These are phyloP conservation scores for Phytopythium aichiense DNA, from an alignment of 352 stramenopile genomes.

Conservation along the genomic window DNA sequence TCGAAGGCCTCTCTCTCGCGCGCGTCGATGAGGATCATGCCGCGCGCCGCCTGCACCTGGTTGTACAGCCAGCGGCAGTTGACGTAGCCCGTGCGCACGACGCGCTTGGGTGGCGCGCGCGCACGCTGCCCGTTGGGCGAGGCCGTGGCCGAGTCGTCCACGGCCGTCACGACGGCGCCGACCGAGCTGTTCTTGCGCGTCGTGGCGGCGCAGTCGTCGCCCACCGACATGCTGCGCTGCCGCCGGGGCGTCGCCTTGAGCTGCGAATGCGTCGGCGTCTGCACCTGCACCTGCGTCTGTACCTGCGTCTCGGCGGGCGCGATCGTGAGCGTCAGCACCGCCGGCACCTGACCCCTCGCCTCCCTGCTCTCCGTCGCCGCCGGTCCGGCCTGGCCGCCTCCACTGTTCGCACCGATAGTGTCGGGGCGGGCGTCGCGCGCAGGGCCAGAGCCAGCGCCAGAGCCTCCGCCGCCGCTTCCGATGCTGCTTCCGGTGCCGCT, in stretches of 20 bases:
- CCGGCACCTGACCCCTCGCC: neutral
- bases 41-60: constrained; percentile 67
- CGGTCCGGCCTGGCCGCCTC: too few species aligned
- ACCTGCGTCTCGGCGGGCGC: neutral
- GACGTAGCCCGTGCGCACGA: constrained; percentile 60
- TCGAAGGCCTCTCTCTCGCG: constrained; percentile 47
- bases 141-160: constrained; percentile 7
- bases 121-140: constrained; percentile 11
- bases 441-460: too few species aligned
- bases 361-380: neutral
- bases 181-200: constrained; percentile 6
- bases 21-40: constrained; percentile 77
- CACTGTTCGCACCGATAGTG: too few species aligned
- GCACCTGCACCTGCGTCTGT: neutral
- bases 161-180: neutral
- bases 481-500: neutral
- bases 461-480: neutral
- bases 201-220: constrained; percentile 23
- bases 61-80: constrained; percentile 86
- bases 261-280: neutral
- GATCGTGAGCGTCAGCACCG: neutral
- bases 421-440: too few species aligned
- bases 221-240: constrained; percentile 27
- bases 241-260: neutral
- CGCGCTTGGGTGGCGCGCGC: constrained; percentile 30